phyloP scores from a whole-genome alignment of 768 basidiomycete species.

The Tubosaeta sp. region DNA sequence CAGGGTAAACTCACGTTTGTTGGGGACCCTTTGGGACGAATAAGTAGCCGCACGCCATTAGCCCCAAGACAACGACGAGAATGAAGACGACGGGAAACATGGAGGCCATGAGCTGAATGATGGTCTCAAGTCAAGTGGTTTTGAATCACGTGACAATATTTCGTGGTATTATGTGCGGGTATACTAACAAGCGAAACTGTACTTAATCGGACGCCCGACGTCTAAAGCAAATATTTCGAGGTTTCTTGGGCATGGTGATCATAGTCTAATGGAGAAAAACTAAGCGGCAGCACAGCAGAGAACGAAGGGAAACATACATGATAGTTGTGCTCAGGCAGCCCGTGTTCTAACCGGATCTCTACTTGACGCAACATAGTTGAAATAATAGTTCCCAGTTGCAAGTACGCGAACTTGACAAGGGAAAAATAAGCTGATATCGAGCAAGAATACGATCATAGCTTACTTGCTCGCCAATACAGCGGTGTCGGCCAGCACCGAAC shows the following conservation, averaged over 20 bases:
- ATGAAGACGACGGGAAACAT: constrained; percentile 66
- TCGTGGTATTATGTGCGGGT: background rate
- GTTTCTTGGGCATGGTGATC: constrained; percentile 84
- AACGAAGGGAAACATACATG: constrained; percentile 52
- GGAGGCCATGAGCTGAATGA: constrained; percentile 51
- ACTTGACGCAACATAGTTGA: constrained; percentile 71
- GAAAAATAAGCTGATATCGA: constrained; percentile 4
- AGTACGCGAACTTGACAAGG: constrained; percentile 74
- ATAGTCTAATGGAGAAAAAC: constrained; percentile 58
- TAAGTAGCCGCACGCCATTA: constrained; percentile 63
- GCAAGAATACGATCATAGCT: constrained; percentile 12
- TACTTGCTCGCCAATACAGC: constrained; percentile 91
- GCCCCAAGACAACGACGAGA: constrained; percentile 57
- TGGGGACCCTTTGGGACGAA: constrained; percentile 82
- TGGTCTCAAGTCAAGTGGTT: background rate
- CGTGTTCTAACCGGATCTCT: constrained; percentile 59
- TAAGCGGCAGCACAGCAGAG: constrained; percentile 5
- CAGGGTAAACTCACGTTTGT: constrained; percentile 89
- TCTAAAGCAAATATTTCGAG: constrained; percentile 61
- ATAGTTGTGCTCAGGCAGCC: constrained; percentile 83
- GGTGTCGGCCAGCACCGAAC: constrained; percentile 94
- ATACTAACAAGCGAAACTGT: background rate
- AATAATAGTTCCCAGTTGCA: constrained; percentile 86
- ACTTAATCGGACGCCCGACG: constrained; percentile 53
- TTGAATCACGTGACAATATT: constrained; percentile 8